Evolutionary conservation across 2,329 filamentous ascomycete species (phyloP), one percentile per base, ranked within the genome.

Genomic region (Talaromyces sp.): DNA sequence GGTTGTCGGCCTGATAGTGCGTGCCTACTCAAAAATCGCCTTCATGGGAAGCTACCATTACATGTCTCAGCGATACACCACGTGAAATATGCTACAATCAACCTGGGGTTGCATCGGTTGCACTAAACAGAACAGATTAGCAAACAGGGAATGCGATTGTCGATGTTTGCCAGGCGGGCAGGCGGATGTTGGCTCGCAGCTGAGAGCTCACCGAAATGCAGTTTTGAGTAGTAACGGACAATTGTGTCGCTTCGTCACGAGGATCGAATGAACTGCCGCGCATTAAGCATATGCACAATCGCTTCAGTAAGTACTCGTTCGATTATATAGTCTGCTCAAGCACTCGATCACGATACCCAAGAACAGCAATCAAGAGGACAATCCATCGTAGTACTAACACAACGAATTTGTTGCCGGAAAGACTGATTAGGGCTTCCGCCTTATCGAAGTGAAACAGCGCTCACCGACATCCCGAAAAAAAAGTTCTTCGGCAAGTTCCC

Each of bases 401-500:
- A 31, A 7, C 19, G 19, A 8, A 48, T 54, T 54, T 31, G 19
- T 2, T 48, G 10, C 33, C 4, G 11, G 52, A 39, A 14, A 22
- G 33, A 37, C 52, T 24, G 48, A 52, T 33, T 52, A 52, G 48
- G 48, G 48, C 27, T 52, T 16, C 48, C 14, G 48, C 27, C 3
- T 31, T 6, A 31, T 31, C 27, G 27, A 31, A 31, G 27, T 31
- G 27, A 6, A 31, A 31, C 52, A 31, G 27, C 24, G 11, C 59
- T 62, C 60, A 62, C 60, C 60, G 60, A 33, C 39, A 62, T 43
- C 60, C 60, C 19, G 48, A 43, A 62, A 37, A 52, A 62, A 43
- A 41, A 35, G 14, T 37, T 56, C 10, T 56, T 56, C 52, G 52
- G 52, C 33, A 22, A 37, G 31, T 3, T 56, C n/a, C 31, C 52